phyloP scores from a whole-genome alignment of 352 stramenopile species.

The Pythium brachiatum region DNA sequence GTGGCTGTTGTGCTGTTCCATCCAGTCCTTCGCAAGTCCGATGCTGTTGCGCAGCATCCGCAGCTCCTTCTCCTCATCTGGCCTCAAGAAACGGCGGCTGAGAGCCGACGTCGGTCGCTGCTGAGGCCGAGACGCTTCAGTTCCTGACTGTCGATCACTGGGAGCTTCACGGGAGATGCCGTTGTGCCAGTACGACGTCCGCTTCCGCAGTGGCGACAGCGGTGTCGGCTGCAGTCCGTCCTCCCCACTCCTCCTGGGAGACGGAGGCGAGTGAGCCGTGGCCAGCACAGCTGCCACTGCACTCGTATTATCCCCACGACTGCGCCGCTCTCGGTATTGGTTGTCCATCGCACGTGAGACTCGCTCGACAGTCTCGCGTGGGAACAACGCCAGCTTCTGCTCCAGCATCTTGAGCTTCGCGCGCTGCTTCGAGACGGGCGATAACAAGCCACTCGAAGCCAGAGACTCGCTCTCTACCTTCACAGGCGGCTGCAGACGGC shows the following conservation, averaged over 20 bases:
- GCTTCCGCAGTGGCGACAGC: constrained; percentile 44
- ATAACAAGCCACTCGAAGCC: constrained; percentile 1
- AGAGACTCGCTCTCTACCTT: neutral
- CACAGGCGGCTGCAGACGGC: neutral
- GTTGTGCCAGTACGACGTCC: constrained; percentile 49
- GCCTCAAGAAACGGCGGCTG: constrained; percentile 47
- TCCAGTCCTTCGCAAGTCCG: constrained; percentile 67
- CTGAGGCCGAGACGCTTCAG: too few species aligned
- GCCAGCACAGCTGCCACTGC: neutral
- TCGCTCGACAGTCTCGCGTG: constrained; percentile 43
- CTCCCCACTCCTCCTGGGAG: neutral
- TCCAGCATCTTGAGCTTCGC: constrained; percentile 56
- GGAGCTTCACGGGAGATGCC: constrained; percentile 47
- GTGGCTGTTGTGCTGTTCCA: constrained; percentile 30
- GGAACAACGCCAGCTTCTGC: constrained; percentile 51
- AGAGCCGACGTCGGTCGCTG: neutral
- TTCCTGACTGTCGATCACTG: neutral
- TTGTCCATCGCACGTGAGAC: constrained; percentile 25
- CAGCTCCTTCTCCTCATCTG: constrained; percentile 60
- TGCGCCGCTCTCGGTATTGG: neutral
- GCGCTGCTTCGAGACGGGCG: constrained; percentile 47
- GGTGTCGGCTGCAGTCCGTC: constrained; percentile 26
- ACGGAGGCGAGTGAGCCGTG: neutral
- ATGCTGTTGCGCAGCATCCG: constrained; percentile 50
- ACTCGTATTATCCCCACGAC: neutral